These are phyloP conservation scores for Saccharomycopsis sp. DNA, from an alignment of 805 yeast species.

Conservation along the genomic window DNA sequence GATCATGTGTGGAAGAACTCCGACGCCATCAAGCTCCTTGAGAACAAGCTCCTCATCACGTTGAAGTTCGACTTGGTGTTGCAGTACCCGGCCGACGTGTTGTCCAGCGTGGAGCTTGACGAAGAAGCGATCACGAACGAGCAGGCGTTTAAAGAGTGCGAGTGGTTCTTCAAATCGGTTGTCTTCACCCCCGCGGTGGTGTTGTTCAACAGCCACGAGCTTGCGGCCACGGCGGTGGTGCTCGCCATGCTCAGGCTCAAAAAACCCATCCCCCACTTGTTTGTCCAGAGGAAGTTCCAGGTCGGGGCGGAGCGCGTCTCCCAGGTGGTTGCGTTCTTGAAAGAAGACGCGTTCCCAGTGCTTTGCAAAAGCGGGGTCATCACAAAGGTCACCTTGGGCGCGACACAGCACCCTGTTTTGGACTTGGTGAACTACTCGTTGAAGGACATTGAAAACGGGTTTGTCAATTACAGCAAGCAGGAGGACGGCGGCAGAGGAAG, in stretches of 20 bases:
- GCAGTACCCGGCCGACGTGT: constrained; percentile 15
- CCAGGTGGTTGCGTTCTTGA: constrained; percentile 1
- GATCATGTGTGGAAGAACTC: constrained; percentile 8
- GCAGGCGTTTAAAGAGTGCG: constrained; percentile 6
- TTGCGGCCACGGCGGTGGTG: constrained; percentile 15
- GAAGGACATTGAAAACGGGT: no score
- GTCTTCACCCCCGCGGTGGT: constrained; percentile 11
- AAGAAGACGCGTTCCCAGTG: constrained; percentile 4
- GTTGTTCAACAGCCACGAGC: constrained; percentile 13
- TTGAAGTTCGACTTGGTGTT: constrained; percentile 17
- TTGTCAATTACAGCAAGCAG: no score
- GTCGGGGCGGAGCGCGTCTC: constrained; percentile 2
- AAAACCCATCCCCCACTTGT: neutral
- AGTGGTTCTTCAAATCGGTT: constrained; percentile 11
- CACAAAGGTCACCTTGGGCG: neutral
- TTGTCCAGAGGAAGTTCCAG: constrained; percentile 3
- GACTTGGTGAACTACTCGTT: neutral
- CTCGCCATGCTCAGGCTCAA: neutral
- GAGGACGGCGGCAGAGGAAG: no score
- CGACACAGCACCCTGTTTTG: neutral
- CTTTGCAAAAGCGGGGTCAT: neutral
- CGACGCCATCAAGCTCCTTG: constrained; percentile 14
- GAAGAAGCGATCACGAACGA: neutral
- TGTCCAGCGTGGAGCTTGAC: constrained; percentile 8
- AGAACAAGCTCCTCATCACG: constrained; percentile 14